These are phyloP conservation scores for Mortierella sp. DNA, from an alignment of 371 early-diverging fungal genomes.

Conservation along the genomic window DNA sequence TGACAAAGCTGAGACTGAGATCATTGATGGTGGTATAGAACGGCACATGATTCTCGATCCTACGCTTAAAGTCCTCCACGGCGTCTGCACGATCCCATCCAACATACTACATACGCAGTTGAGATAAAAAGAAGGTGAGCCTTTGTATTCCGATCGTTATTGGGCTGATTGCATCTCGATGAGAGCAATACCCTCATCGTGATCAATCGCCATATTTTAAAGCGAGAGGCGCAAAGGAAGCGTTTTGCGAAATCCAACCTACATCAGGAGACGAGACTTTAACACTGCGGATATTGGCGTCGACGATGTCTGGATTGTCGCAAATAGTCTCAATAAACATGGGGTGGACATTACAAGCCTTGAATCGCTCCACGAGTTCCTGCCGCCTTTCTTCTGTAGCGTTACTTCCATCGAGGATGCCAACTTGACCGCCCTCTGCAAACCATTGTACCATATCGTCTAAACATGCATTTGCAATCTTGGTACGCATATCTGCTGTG, in stretches of 20 bases:
- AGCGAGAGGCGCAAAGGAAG: not conserved
- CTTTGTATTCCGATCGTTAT: not conserved
- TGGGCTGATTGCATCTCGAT: conserved; percentile 1
- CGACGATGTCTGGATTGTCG: conserved; percentile 77
- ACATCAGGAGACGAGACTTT: conserved; percentile 94
- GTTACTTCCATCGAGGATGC: conserved; percentile 95
- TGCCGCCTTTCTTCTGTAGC: conserved; percentile 82
- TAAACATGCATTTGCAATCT: conserved; percentile 82
- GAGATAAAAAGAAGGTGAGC: not conserved
- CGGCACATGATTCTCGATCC: conserved; percentile 85
- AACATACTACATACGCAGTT: conserved; percentile 61
- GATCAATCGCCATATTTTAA: not conserved
- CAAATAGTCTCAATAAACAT: conserved; percentile 89
- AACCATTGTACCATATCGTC: conserved; percentile 91
- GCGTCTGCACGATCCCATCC: conserved; percentile 88
- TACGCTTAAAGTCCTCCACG: conserved; percentile 87
- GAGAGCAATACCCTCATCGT: not conserved
- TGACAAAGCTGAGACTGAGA: conserved; percentile 77
- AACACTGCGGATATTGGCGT: conserved; percentile 86
- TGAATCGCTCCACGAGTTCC: conserved; percentile 74
- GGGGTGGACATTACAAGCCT: conserved; percentile 73
- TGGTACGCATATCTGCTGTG: conserved; percentile 60
- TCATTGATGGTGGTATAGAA: conserved; percentile 88
- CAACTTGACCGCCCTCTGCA: conserved; percentile 83
- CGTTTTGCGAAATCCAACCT: conserved; percentile 25